Conservation (phyloP, 148 eudicot genomes). For the Oxyria digyna region DNA sequence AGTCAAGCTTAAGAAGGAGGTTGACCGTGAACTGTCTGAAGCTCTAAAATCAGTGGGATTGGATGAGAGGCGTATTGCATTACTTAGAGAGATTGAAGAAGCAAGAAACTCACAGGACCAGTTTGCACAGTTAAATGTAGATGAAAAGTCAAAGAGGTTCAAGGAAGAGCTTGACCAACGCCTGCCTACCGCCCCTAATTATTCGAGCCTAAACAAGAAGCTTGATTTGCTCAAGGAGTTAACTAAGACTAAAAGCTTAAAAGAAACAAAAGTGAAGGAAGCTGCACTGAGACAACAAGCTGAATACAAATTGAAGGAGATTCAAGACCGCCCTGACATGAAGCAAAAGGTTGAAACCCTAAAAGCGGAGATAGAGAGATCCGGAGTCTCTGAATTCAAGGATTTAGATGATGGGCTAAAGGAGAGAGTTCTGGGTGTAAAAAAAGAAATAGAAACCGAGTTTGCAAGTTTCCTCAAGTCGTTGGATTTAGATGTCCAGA, state of each 20-base stretch:
- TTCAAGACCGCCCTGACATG: constrained; percentile 35
- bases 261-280: constrained; percentile 33
- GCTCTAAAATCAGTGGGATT: constrained; percentile 64
- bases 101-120: constrained; percentile 46
- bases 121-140: constrained; percentile 26
- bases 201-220: constrained; percentile 41
- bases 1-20: constrained; percentile 43
- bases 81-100: constrained; percentile 56
- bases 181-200: constrained; percentile 56
- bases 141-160: constrained; percentile 46
- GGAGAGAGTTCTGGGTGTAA: constrained; percentile 36
- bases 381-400: constrained; percentile 28
- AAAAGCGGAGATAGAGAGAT: constrained; percentile 45
- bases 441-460: constrained; percentile 38
- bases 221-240: constrained; percentile 63
- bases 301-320: constrained; percentile 37
- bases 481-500: constrained; percentile 32
- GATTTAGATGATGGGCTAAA: constrained; percentile 37
- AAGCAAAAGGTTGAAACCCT: constrained; percentile 49
- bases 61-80: constrained; percentile 31
- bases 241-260: constrained; percentile 31
- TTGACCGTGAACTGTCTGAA: constrained; percentile 49
- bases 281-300: constrained; percentile 32
- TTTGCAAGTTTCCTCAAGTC: constrained; percentile 34
- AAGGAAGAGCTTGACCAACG: constrained; percentile 45